Conservation (phyloP, 1,284 basidiomycete genomes). For the Omphalotus olearius region DNA sequence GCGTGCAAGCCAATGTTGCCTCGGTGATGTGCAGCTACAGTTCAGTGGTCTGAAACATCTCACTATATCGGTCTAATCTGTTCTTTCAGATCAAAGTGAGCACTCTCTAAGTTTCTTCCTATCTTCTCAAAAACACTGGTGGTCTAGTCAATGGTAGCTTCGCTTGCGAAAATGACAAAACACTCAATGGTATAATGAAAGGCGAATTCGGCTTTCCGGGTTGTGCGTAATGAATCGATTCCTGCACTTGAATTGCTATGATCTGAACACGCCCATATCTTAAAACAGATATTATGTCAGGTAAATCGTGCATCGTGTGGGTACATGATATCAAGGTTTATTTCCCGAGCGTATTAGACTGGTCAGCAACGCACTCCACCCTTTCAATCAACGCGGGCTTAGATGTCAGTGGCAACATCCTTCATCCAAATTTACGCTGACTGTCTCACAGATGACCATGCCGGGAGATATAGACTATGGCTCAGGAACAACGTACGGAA, state of each 20-base stretch:
- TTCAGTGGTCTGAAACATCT: conserved; percentile 15
- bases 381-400: conserved; percentile 52
- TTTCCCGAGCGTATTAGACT: conserved; percentile 24
- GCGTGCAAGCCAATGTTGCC: conserved; percentile 62
- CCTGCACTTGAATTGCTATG: neutral
- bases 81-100: conserved; percentile 38
- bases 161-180: conserved; percentile 66
- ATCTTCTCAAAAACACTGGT: neutral
- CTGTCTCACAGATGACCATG: conserved; percentile 46
- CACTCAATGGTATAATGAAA: conserved; percentile 70
- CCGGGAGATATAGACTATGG: conserved; percentile 46
- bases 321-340: neutral
- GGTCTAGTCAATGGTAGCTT: conserved; percentile 55
- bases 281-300: conserved; percentile 45
- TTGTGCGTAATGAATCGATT: conserved; percentile 33
- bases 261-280: neutral
- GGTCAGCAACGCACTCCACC: conserved; percentile 38
- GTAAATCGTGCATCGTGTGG: conserved; percentile 37
- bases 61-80: neutral
- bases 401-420: conserved; percentile 37
- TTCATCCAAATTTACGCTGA: neutral
- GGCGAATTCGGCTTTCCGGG: conserved; percentile 72
- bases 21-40: conserved; percentile 72
- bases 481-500: conserved; percentile 29
- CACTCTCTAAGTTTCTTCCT: neutral